Conservation (phyloP, 1,139 yeast genomes). For the Meyerozyma athensensis region DNA sequence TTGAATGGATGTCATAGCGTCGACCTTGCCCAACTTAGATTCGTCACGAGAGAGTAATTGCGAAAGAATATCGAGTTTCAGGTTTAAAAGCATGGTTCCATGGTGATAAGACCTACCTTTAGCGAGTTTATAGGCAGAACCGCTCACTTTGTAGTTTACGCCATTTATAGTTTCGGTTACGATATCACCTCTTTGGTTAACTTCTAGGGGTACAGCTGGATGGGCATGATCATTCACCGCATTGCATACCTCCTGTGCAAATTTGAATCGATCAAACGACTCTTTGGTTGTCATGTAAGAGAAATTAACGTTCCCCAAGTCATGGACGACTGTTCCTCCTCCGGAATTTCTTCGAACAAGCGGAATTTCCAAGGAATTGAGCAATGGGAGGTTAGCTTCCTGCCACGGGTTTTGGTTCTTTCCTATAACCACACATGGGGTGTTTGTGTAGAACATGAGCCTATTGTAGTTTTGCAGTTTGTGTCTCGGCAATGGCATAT, state of each 20-base stretch:
- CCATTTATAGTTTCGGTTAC: conserved; percentile 33
- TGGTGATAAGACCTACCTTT: conserved; percentile 87
- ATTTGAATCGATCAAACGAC: conserved; percentile 60
- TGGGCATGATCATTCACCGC: conserved; percentile 38
- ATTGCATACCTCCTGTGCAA: conserved; percentile 50
- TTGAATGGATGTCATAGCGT: conserved; percentile 58
- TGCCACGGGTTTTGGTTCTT: conserved; percentile 95
- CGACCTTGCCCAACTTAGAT: conserved; percentile 40
- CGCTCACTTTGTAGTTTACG: conserved; percentile 62
- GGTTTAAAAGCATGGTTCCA: conserved; percentile 85
- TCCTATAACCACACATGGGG: conserved; percentile 90
- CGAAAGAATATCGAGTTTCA: conserved; percentile 55
- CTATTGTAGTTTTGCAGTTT: conserved; percentile 36
- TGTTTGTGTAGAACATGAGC: conserved; percentile 68
- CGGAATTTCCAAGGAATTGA: conserved; percentile 55
- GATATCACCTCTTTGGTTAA: conserved; percentile 26
- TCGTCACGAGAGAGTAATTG: conserved; percentile 50
- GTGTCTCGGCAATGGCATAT: conserved; percentile 47
- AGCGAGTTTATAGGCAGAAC: conserved; percentile 85
- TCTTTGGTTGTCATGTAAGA: conserved; percentile 71
- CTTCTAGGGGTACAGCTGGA: conserved; percentile 19
- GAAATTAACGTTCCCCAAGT: conserved; percentile 84
- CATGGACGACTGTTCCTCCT: conserved; percentile 98
- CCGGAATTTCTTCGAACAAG: conserved; percentile 80
- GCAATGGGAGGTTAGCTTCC: conserved; percentile 66